These are phyloP conservation scores for Cladosporium halotolerans DNA, from an alignment of 2,329 filamentous ascomycete genomes.

Conservation along the genomic window DNA sequence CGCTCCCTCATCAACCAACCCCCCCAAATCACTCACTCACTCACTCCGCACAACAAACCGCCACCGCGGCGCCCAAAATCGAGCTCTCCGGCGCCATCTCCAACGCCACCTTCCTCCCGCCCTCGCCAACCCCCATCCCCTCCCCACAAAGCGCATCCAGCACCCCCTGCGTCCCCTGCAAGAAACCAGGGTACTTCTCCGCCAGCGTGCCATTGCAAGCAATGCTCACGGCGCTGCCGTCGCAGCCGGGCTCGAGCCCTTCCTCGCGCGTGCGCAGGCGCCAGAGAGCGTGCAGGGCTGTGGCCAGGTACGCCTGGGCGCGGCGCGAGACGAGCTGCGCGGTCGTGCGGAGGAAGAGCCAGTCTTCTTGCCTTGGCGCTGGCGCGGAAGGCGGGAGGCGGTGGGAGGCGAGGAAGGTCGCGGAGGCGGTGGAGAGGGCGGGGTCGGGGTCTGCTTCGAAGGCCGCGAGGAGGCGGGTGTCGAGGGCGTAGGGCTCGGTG, in stretches of 20 bases:
- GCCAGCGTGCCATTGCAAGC: conserved; percentile 76
- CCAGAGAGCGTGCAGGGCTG: conserved; percentile 58
- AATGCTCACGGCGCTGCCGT: conserved; percentile 42
- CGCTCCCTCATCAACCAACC: too few relatives aligned
- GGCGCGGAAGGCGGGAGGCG: conserved; percentile 33
- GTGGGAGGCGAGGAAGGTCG: conserved; percentile 48
- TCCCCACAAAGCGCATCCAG: conserved; percentile 52
- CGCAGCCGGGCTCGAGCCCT: conserved; percentile 27
- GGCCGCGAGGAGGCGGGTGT: conserved; percentile 53
- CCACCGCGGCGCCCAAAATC: conserved; percentile 68
- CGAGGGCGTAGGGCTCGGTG: conserved; percentile 52
- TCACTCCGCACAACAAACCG: conserved; percentile 33
- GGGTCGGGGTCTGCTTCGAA: conserved; percentile 47
- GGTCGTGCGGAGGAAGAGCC: conserved; percentile 49
- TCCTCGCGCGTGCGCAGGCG: conserved; percentile 45
- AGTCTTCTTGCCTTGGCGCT: conserved; percentile 42
- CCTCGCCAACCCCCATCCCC: conserved; percentile 22
- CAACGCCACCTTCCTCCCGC: conserved; percentile 47
- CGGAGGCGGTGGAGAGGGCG: conserved; percentile 34
- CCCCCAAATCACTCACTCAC: too few relatives aligned
- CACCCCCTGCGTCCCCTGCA: conserved; percentile 54
- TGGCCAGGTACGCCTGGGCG: conserved; percentile 57
- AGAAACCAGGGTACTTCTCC: conserved; percentile 68
- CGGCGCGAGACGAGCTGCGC: conserved; percentile 51
- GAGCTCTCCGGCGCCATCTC: conserved; percentile 69